These are phyloP conservation scores for Conringia planisiliqua DNA, from an alignment of 345 rosid species.

Conservation along the genomic window DNA sequence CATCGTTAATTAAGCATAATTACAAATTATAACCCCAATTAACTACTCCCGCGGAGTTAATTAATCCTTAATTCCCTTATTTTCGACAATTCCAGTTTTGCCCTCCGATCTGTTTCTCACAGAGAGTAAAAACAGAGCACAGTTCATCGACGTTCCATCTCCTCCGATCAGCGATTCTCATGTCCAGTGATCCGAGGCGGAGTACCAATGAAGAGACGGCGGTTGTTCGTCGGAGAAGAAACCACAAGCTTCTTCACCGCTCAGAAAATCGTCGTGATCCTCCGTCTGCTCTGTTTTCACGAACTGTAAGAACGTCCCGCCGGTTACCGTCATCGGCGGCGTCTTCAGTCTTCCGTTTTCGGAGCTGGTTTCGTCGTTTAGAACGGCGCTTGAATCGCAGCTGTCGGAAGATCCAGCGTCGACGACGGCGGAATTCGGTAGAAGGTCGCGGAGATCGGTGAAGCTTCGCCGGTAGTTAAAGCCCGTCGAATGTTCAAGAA, in stretches of 20 bases:
- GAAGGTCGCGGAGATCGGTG: conserved; percentile 40
- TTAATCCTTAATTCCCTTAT: conserved; percentile 3
- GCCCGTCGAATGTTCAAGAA: conserved; percentile 32
- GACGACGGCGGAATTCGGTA: conserved; percentile 38
- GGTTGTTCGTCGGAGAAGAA: conserved; percentile 90
- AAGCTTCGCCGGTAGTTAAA: conserved; percentile 50
- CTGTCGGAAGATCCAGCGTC: conserved; percentile 79
- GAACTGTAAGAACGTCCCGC: conserved; percentile 36
- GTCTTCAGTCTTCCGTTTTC: conserved; percentile 38
- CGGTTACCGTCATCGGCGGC: conserved; percentile 21
- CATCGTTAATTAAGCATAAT: neutral
- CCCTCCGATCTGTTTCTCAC: neutral
- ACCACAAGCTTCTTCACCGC: conserved; percentile 74
- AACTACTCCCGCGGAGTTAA: neutral
- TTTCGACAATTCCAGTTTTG: conserved; percentile 3
- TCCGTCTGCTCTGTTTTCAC: conserved; percentile 63
- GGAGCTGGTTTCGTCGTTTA: conserved; percentile 68
- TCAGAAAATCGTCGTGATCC: conserved; percentile 68
- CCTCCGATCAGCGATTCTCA: neutral
- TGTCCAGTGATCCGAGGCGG: conserved; percentile 35
- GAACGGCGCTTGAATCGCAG: conserved; percentile 69
- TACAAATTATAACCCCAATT: neutral
- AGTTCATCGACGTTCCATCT: neutral
- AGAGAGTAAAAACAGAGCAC: conserved; percentile 8
- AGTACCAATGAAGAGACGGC: conserved; percentile 80